Evolutionary conservation across 2,329 filamentous ascomycete genomes (phyloP).

Genomic region (Xenoacremonium recifei): DNA sequence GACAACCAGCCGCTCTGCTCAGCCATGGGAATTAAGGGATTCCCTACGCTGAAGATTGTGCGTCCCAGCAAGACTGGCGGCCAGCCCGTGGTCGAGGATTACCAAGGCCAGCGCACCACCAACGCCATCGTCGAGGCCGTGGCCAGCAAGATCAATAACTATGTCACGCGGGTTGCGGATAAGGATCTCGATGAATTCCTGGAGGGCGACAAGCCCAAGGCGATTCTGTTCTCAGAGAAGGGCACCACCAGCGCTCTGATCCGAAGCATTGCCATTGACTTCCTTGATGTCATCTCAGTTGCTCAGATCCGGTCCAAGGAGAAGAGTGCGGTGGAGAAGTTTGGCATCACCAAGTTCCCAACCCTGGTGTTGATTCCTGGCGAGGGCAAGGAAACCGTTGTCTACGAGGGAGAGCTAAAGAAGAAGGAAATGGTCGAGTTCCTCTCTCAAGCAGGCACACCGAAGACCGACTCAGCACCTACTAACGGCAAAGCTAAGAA

Average conservation of each 20-base stretch:
- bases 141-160: slow-evolving; percentile 84
- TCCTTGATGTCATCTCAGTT: slow-evolving; percentile 73
- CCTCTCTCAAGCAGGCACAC: slow-evolving; percentile 72
- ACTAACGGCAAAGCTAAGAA: slow-evolving; percentile 38
- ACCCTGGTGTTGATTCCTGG: slow-evolving; percentile 77
- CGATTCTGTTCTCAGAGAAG: slow-evolving; percentile 91
- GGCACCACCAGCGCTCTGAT: slow-evolving; percentile 80
- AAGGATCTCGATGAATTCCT: slow-evolving; percentile 78
- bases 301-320: slow-evolving; percentile 86
- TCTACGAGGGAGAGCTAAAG: slow-evolving; percentile 81
- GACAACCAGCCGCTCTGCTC: slow-evolving; percentile 86
- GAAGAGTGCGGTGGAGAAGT: slow-evolving; percentile 66
- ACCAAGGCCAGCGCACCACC: slow-evolving; percentile 79
- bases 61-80: slow-evolving; percentile 77
- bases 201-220: slow-evolving; percentile 72
- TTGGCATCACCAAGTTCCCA: slow-evolving; percentile 76
- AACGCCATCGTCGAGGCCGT: slow-evolving; percentile 86
- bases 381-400: slow-evolving; percentile 63
- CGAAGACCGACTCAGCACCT: slow-evolving; percentile 71
- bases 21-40: slow-evolving; percentile 84
- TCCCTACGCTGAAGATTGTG: slow-evolving; percentile 94
- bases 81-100: slow-evolving; percentile 84
- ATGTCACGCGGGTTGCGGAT: slow-evolving; percentile 79
- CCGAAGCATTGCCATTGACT: slow-evolving; percentile 86
- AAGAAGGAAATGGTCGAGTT: slow-evolving; percentile 81